phyloP scores from a whole-genome alignment of 2,329 filamentous ascomycete species.

The Pyrenophora graminea region DNA sequence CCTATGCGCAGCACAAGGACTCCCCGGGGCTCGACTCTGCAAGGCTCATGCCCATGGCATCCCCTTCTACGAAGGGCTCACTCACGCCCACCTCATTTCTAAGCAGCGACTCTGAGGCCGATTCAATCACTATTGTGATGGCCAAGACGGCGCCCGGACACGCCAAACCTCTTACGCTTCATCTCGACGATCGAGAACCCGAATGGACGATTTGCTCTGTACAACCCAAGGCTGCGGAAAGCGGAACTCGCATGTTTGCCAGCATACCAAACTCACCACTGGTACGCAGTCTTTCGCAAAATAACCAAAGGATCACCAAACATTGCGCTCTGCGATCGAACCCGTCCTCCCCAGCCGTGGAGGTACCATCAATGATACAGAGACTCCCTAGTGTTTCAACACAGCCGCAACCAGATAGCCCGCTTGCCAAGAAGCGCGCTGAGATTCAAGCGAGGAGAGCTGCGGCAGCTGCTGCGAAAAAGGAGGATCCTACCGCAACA shows the following conservation, averaged over 20 bases:
- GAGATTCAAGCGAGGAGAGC: conserved; percentile 9
- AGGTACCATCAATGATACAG: conserved; percentile 26
- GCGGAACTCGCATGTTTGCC: conserved; percentile 1
- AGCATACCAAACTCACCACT: conserved; percentile 8
- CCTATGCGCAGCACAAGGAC: conserved; percentile 19
- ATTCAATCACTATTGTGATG: conserved; percentile 35
- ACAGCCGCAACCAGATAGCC: conserved; percentile 23
- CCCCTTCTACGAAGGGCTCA: conserved; percentile 19
- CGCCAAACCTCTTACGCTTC: conserved; percentile 24
- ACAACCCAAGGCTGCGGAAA: conserved; percentile 18
- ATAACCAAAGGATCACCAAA: conserved; percentile 32
- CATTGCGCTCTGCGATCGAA: conserved; percentile 35
- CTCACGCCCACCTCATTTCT: conserved; percentile 33
- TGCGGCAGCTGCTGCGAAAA: background rate
- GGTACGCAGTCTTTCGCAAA: conserved; percentile 20
- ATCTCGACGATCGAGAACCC: conserved; percentile 33
- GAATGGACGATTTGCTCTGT: conserved; percentile 39
- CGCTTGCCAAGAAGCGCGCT: conserved; percentile 19
- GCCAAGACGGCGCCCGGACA: conserved; percentile 18
- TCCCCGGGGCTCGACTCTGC: conserved; percentile 3
- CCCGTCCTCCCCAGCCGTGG: conserved; percentile 35
- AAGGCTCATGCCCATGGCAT: conserved; percentile 14
- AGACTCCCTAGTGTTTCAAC: conserved; percentile 23
- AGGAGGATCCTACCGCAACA: conserved; percentile 1
- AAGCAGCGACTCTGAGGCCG: conserved; percentile 40